phyloP scores from a whole-genome alignment of 1,284 basidiomycete species.

The Trichosporon sp. region DNA sequence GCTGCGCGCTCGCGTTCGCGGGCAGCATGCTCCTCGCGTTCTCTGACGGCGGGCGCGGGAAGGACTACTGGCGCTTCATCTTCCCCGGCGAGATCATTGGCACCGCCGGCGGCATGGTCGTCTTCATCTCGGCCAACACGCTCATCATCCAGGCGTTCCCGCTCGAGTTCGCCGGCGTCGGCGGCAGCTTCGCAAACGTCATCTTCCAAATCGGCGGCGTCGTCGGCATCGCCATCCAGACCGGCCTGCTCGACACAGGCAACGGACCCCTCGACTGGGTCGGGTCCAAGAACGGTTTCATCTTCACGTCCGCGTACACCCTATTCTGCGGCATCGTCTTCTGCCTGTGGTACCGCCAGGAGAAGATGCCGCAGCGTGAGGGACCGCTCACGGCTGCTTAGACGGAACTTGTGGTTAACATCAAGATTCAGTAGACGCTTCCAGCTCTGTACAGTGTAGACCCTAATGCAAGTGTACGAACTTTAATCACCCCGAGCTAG shows the following conservation, averaged over 20 bases:
- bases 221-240: constrained; percentile 44
- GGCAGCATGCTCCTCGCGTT: constrained; percentile 44
- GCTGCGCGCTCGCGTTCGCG: constrained; percentile 32
- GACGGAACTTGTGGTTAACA: not conserved
- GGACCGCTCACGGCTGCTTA: not conserved
- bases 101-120: constrained; percentile 40
- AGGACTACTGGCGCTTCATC: constrained; percentile 45
- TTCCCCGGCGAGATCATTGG: constrained; percentile 44
- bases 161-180: constrained; percentile 38
- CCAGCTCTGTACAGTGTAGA: no score
- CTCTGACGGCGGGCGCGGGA: constrained; percentile 37
- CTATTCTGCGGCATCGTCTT: constrained; percentile 37
- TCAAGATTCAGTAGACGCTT: no score
- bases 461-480: no score
- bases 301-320: constrained; percentile 39
- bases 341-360: constrained; percentile 34
- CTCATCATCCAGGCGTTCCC: constrained; percentile 40
- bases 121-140: constrained; percentile 46
- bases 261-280: constrained; percentile 39
- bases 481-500: no score
- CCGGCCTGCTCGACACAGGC: constrained; percentile 36
- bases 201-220: constrained; percentile 48
- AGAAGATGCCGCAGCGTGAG: constrained; percentile 22
- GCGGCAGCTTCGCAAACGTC: constrained; percentile 41
- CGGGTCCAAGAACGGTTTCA: constrained; percentile 38